A percentile compares a stretch with the other conserved stretches of the same genome.
phyloP scores from a whole-genome alignment of 2,329 filamentous ascomycete genomes.

The Claviceps paspali region DNA sequence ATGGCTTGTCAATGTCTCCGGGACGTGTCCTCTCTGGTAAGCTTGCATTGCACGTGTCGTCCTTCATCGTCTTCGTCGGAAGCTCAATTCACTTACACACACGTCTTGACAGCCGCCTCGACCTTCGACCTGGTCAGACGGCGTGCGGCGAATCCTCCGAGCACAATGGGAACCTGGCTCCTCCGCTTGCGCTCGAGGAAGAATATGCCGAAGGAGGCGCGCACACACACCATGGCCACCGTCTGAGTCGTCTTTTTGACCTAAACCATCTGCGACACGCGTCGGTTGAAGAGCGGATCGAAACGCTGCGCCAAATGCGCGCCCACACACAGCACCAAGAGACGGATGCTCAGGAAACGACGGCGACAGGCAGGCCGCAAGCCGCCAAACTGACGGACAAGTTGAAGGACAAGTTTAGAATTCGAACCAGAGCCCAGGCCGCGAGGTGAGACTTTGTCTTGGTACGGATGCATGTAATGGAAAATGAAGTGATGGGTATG shows the following conservation, averaged over 20 bases:
- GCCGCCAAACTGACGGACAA: slow-evolving; percentile 31
- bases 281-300: slow-evolving; percentile 47
- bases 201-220: slow-evolving; percentile 18
- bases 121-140: slow-evolving; percentile 29
- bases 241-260: slow-evolving; percentile 39
- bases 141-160: slow-evolving; percentile 8
- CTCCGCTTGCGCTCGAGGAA: slow-evolving; percentile 25
- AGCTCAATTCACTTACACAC: neutral
- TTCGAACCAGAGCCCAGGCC: slow-evolving; percentile 31
- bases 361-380: slow-evolving; percentile 21
- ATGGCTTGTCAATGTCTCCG: slow-evolving; percentile 54
- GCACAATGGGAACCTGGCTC: slow-evolving; percentile 17
- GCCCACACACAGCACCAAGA: slow-evolving; percentile 11
- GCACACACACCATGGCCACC: slow-evolving; percentile 22
- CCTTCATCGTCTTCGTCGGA: neutral
- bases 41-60: slow-evolving; percentile 13
- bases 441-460: slow-evolving; percentile 7
- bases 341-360: slow-evolving; percentile 10
- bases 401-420: slow-evolving; percentile 37
- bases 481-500: too few species aligned
- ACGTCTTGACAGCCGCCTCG: slow-evolving; percentile 32
- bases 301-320: slow-evolving; percentile 34
- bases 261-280: slow-evolving; percentile 41
- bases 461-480: too few species aligned
- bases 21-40: slow-evolving; percentile 55